Conservation (phyloP, 352 stramenopile genomes). For the Globisporangium polare region DNA sequence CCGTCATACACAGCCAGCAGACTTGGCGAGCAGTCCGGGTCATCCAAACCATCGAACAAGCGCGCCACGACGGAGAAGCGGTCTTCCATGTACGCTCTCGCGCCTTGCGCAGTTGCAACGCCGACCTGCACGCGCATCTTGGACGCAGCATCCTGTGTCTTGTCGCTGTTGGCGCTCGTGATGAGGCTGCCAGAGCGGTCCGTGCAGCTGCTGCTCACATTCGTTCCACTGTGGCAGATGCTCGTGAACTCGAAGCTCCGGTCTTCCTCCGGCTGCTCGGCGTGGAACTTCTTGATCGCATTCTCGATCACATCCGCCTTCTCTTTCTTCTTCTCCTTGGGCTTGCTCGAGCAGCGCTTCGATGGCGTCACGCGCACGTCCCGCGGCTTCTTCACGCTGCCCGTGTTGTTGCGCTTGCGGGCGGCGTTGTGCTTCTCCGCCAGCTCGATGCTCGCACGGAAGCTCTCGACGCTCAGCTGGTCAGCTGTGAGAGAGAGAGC, state of each 20-base stretch:
- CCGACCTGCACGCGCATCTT: slow-evolving; percentile 46
- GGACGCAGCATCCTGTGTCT: slow-evolving; percentile 12
- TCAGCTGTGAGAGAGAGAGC: slow-evolving; percentile 3
- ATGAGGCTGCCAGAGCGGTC: slow-evolving; percentile 5
- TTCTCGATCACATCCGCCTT: slow-evolving; percentile 60
- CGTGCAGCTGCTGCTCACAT: slow-evolving; percentile 6
- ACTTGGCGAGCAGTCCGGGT: slow-evolving; percentile 39
- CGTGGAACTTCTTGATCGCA: slow-evolving; percentile 51
- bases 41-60: slow-evolving; percentile 45
- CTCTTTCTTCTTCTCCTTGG: slow-evolving; percentile 47
- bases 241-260: slow-evolving; percentile 55
- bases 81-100: slow-evolving; percentile 79
- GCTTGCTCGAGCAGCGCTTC: slow-evolving; percentile 46
- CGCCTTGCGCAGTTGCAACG: slow-evolving; percentile 51
- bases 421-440: slow-evolving; percentile 13
- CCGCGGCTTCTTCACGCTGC: slow-evolving; percentile 18
- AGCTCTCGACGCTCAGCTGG: slow-evolving; percentile 18
- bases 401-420: slow-evolving; percentile 18
- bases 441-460: slow-evolving; percentile 17
- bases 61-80: slow-evolving; percentile 57
- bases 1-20: slow-evolving; percentile 70
- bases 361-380: slow-evolving; percentile 33
- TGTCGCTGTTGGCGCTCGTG: slow-evolving; percentile 13
- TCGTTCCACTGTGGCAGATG: slow-evolving; percentile 22
- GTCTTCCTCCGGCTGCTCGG: slow-evolving; percentile 15